Evolutionary conservation across 2,329 filamentous ascomycete species (phyloP).

Genomic region (Neonectria ditissima): DNA sequence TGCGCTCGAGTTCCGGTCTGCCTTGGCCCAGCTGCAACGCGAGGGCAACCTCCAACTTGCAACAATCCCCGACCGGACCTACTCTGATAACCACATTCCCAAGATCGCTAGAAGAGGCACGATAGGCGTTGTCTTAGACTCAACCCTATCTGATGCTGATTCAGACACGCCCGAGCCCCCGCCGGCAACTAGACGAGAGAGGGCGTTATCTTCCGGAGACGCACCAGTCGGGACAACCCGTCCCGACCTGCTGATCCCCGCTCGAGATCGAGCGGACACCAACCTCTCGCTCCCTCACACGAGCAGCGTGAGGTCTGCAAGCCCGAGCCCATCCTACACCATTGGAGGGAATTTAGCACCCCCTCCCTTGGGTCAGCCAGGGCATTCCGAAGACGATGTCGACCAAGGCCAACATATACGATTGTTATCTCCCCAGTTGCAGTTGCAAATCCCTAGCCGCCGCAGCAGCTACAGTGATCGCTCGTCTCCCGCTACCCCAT

Average conservation of each 20-base stretch:
- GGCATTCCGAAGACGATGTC: constrained; percentile 29
- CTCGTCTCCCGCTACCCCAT: constrained; percentile 69
- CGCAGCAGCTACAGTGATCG: constrained; percentile 56
- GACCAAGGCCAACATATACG: constrained; percentile 18
- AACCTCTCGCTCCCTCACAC: constrained; percentile 37
- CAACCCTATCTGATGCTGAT: constrained; percentile 25
- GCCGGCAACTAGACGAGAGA: constrained; percentile 39
- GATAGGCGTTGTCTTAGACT: constrained; percentile 40
- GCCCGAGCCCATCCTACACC: constrained; percentile 49
- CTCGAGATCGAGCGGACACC: constrained; percentile 35
- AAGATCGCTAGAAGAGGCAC: constrained; percentile 44
- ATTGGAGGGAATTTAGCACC: constrained; percentile 57
- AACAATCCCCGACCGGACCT: constrained; percentile 74
- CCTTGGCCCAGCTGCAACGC: constrained; percentile 86
- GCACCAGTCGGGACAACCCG: constrained; percentile 33
- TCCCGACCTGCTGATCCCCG: constrained; percentile 37
- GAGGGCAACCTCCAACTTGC: constrained; percentile 81
- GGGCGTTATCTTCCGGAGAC: constrained; percentile 62
- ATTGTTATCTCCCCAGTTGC: constrained; percentile 46
- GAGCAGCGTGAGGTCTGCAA: constrained; percentile 43
- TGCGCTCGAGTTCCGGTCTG: constrained; percentile 91
- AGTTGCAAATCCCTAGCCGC: constrained; percentile 61
- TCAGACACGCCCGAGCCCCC: constrained; percentile 19
- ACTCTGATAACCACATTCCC: constrained; percentile 51
- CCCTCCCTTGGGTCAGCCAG: constrained; percentile 50